Conservation (phyloP, 345 rosid species). For the Mercurialis annua region DNA sequence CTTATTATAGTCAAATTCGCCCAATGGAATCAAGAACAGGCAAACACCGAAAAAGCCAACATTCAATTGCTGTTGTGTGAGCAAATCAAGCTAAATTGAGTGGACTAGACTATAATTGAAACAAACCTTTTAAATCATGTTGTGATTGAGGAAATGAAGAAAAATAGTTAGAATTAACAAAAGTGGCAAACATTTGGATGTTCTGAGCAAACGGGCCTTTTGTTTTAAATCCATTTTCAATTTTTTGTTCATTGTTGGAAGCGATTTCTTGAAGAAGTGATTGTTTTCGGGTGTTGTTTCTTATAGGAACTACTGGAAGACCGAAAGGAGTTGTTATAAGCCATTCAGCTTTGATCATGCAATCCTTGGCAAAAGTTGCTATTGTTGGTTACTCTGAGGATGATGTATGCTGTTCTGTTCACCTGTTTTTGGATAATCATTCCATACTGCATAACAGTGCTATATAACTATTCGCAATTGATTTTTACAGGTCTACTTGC, state of each 20-base stretch:
- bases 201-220: no score
- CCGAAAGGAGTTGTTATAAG: slow-evolving; percentile 79
- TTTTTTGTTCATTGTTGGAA: background rate
- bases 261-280: background rate
- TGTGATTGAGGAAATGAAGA: no score
- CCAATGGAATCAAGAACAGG: no score
- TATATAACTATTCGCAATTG: background rate
- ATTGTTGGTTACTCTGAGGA: slow-evolving; percentile 71
- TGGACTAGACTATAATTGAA: no score
- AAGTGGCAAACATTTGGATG: no score
- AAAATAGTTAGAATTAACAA: no score
- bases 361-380: slow-evolving; percentile 82
- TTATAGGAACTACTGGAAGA: slow-evolving; percentile 77
- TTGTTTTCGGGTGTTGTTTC: background rate
- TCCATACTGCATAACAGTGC: background rate
- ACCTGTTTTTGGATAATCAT: background rate
- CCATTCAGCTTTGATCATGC: slow-evolving; percentile 68
- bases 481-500: slow-evolving; percentile 72
- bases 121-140: no score
- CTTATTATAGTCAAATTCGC: no score
- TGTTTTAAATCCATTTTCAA: background rate
- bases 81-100: no score
- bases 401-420: slow-evolving; percentile 57
- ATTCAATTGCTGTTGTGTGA: no score
- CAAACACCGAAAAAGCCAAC: no score